Evolutionary conservation across 2,329 filamentous ascomycete genomes (phyloP).

Genomic region (Fusarium torulosum): DNA sequence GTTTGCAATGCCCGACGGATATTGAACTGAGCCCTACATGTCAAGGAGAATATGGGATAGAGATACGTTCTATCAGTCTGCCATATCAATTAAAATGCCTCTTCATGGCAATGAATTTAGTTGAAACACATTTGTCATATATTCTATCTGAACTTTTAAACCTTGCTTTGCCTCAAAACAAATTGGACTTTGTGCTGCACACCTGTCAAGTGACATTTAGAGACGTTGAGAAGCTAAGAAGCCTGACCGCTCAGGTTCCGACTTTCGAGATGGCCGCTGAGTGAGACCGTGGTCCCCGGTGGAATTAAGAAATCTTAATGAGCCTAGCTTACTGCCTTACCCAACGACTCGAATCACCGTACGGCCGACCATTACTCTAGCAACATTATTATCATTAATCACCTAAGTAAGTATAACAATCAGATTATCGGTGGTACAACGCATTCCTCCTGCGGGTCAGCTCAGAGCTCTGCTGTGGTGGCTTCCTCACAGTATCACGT

Average conservation of each 20-base stretch:
- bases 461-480: neutral
- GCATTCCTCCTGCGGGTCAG: neutral
- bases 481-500: neutral
- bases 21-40: no score
- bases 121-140: no score
- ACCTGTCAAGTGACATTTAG: no score
- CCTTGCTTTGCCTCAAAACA: no score
- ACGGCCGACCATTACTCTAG: neutral
- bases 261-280: slow-evolving; percentile 12
- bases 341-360: neutral
- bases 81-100: no score
- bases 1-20: neutral
- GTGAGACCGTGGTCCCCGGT: slow-evolving; percentile 12
- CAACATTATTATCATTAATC: neutral
- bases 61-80: no score
- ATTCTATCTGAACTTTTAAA: no score
- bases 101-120: no score
- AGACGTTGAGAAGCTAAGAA: no score
- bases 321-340: neutral
- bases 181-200: no score
- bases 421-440: neutral
- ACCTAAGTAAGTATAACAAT: neutral
- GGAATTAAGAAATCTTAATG: neutral
- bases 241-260: no score
- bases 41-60: no score